Evolutionary conservation across 331 rosid genomes (phyloP).

Genomic region (Malus hybrid): DNA sequence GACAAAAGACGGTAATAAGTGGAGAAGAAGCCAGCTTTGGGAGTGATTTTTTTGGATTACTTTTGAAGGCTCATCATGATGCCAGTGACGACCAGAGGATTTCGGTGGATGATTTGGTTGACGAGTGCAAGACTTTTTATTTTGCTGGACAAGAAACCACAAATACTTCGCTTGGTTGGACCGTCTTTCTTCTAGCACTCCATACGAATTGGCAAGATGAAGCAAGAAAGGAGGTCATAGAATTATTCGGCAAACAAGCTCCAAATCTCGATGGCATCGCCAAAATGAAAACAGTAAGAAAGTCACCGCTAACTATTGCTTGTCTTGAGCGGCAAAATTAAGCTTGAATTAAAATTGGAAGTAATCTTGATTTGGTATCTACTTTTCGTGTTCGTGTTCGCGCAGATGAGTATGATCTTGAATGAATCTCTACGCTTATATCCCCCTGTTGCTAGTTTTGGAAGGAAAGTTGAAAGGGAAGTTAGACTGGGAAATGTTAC

Average conservation of each 20-base stretch:
- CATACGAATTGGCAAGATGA: constrained; percentile 10
- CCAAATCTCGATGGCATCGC: constrained; percentile 10
- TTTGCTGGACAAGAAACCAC: constrained; percentile 5
- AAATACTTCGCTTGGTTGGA: not conserved
- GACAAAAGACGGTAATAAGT: not conserved
- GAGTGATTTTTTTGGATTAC: constrained; percentile 6
- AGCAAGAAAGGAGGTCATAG: constrained; percentile 13
- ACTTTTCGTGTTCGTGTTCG: not conserved
- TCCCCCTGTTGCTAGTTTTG: not conserved
- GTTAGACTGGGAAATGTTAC: not conserved
- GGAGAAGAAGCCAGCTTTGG: not conserved
- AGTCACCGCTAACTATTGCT: not conserved
- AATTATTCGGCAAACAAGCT: not conserved
- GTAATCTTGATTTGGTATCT: not conserved
- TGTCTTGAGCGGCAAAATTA: not conserved
- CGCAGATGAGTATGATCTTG: constrained; percentile 10
- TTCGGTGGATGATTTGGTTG: constrained; percentile 5
- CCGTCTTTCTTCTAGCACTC: not conserved
- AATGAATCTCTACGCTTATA: not conserved
- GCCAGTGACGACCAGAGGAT: not conserved
- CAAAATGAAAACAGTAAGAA: constrained; percentile 5
- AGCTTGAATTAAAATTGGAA: not conserved
- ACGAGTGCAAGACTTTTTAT: constrained; percentile 1
- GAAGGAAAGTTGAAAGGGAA: not conserved
- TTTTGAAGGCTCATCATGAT: constrained; percentile 20